Evolutionary conservation across 2,329 filamentous ascomycete species (phyloP), one percentile per base, ranked within the genome.

Genomic region (Scorias spongiosa): DNA sequence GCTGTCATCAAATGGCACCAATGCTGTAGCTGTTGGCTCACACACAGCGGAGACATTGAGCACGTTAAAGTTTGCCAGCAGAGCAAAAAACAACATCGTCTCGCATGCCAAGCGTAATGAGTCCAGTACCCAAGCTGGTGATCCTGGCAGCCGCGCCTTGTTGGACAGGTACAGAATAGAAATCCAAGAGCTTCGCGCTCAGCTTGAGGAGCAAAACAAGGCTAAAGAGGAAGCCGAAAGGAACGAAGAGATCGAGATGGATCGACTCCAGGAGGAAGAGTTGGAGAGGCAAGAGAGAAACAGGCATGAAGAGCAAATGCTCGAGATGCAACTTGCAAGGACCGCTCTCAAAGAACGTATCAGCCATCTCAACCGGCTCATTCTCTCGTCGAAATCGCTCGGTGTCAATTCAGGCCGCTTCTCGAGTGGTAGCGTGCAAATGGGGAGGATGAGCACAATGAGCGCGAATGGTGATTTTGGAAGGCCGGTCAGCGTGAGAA

Each of bases 301-400:
- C 17, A 48, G 58, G 29, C 91, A 95, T 53, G 88, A 95, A 59
- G 91, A 96, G 66, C 91, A 98, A 63, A 89, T 98, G 75, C 72
- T 98, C 44, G 91, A 98, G 64, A 96, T 98, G 84, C 91, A 98
- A 61, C 74, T 98, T 40, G 91, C 91, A 29, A 79, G 91, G 37
- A 98, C 91, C 1, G 91, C 91, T 0, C 68, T 98, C 44, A 98
- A 96, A 62, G 91, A 98, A 67, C 81, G 91, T 28, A 98, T 98
- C 54, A 88, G 95, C 60, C 91, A 98, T 63, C 71, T 98, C 40
- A 98, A 96, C 64, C 80, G 89, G 40, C 70, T 98, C 41, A 96
- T 98, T 50, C 68, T 98, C 47, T 93, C 86, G 60, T 96, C 89
- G 12, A 95, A 95, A 60, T 96, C 89, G 5, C 83, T 85, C 5